Evolutionary conservation across 2,329 filamentous ascomycete genomes (phyloP), one percentile per base, ranked within the genome.

Genomic region (Talaromyces sp.): DNA sequence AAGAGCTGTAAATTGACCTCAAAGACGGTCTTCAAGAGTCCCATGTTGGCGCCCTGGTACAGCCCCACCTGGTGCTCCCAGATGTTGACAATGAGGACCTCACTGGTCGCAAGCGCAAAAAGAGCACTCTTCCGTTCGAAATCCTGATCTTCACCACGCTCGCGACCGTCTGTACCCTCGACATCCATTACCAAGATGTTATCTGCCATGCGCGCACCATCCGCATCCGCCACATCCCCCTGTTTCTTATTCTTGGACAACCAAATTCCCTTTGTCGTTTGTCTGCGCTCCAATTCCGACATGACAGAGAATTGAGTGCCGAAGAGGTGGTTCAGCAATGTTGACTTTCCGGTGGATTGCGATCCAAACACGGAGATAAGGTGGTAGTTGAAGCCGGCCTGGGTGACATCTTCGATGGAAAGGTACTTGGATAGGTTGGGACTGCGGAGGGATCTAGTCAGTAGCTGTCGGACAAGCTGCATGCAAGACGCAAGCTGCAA

Each of bases 151-250:
- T 99, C 94, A 60, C 94, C 94, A 62, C 94, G 84, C 78, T 99
- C 94, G 63, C 94, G 86, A 47, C 94, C 94, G 72, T 99, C 94
- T 10, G 94, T 97, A 62, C 94, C 94, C 75, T 99, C 94, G 39
- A 99, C 94, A 70, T 99, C 94, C 94, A 99, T 99, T 64, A 99
- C 94, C 58, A 99, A 80, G 66, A 99, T 97, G 74, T 99, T 99
- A 67, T 96, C 91, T 49, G 93, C 92, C 91, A 97, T 97, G 60
- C 79, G 80, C 60, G 77, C 76, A 44, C 73, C 75, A 51, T 76
- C 79, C 47, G 51, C 55, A 5, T 62, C 55, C 17, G 52, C 55
- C 30, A 19, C 65, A 59, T 52, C 77, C 72, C 60, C 75, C 74
- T 47, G 77, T 74, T 62, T 82, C 81, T 96, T 96, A 77, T 97